Evolutionary conservation across 2,329 filamentous ascomycete genomes (phyloP), one percentile per base, ranked within the genome.

Genomic region (Fusarium subglutinans): DNA sequence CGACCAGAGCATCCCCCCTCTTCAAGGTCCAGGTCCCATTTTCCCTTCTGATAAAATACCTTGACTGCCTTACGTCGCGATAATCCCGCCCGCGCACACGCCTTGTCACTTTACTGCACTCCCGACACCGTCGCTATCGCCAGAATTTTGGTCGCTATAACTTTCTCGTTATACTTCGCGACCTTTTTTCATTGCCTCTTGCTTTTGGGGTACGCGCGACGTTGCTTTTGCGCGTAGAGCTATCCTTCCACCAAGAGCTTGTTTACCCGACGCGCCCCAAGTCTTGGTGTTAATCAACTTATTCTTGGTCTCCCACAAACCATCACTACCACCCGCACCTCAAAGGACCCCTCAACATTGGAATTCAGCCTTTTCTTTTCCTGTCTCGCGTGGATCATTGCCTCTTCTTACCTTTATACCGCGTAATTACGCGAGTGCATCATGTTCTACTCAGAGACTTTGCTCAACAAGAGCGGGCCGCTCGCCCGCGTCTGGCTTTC

Each of bases 371-470:
- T 59, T 56, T 61, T 35, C 14, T 35, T 35, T 57, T 17, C 20
- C 12, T 48, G 8, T 17, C 26, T 66, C 54, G 65, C 55, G 62
- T 73, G 40, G 47, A 50, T 70, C 38, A 43, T 41, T 60, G 17
- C 41, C 48, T 69, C 57, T 71, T 40, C 56, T 79, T 69, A 73
- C 72, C 77, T 67, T 75, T 73, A 78, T 77, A 76, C 78, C 79
- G 77, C 76, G 76, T 78, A 77, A 68, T 76, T 74, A 74, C 75
- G 76, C 78, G 70, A 70, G 76, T 75, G 64, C 84, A 86, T 81
- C 82, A 99, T 99, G 96, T 99, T 99, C 86, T 98, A 98, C 84
- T 98, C 96, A 61, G 95, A 98, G 87, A 95, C 94, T 63, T 90
- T 99, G 68, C 90, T 99, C 79, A 95, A 95, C 83, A 98, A 98